Evolutionary conservation across 371 early-diverging fungal genomes (phyloP), one percentile per base, ranked within the genome.

Genomic region (Funneliformis caledonium): DNA sequence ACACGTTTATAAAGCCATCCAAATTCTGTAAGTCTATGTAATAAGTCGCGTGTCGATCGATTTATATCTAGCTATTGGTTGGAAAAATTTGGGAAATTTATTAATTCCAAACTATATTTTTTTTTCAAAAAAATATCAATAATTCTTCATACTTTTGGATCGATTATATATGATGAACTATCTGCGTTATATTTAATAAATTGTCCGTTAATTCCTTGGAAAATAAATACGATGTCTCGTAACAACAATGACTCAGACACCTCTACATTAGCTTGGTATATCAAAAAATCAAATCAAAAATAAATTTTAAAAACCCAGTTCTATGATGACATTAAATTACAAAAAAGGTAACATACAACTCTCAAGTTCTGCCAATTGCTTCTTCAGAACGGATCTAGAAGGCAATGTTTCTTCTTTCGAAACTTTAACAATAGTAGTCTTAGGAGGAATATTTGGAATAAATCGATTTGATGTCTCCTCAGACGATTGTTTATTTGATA

Each of bases 201-300:
- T 74, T 89, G 89, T 52, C 98, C 98, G 86, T 97, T 94, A 68
- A 98, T 94, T 2, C 97, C 99, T 84, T 97, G 99, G 84, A 97
- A 93, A 16, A 97, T 89, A 83, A 90, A 98, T 8, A 98, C 88
- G 72, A 97, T 84, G 76, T 98, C 99, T 2, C 93, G 90, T 56
- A 98, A 83, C 42, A 97, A 83, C 0, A 87, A 88, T 2, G 89
- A 83, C 83, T 97, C 97, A 14, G 89, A 82, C 5, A 92, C 86
- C n/a, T 88, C 87, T 72, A 87, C 83, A 56, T 83, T 82, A 42
- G 82, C 81, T 50, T n/a, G 19, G 45, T 85, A 79, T 60, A 70
- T 52, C 31, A 81, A 52, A 81, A 80, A 69, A 69, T 65, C 52
- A 33, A 76, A 81, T 42, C 72, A 42, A 61, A 56, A 52, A 50